Conservation (phyloP, 257 asterid genomes). For the Agastache rugosa region DNA sequence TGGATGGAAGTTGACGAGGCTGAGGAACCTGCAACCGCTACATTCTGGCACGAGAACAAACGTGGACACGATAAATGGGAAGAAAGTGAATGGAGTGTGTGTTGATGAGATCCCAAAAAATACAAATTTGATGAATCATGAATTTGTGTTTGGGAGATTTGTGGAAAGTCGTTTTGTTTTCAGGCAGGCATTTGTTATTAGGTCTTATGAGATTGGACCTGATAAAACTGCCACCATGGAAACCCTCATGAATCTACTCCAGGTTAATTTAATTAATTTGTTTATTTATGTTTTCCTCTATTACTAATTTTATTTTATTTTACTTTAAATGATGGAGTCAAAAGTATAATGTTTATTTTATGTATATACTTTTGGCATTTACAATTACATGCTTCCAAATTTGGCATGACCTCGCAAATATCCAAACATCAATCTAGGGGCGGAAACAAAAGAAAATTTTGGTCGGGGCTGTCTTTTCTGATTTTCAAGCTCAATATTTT, state of each 20-base stretch:
- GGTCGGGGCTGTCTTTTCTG: too few species aligned
- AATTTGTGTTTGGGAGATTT: conserved; percentile 63
- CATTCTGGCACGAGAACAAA: conserved; percentile 36
- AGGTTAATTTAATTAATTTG: conserved; percentile 56
- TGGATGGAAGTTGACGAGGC: not conserved
- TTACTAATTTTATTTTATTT: too few species aligned
- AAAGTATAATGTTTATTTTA: too few species aligned
- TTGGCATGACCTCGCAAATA: too few species aligned
- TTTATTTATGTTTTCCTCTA: too few species aligned
- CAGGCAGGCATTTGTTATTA: conserved; percentile 72
- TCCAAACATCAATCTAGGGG: too few species aligned
- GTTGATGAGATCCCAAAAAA: conserved; percentile 42
- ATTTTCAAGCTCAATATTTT: too few species aligned
- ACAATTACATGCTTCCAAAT: too few species aligned
- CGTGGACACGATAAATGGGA: conserved; percentile 56
- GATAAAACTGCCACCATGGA: conserved; percentile 94
- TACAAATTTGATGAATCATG: conserved; percentile 36
- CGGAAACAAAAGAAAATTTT: too few species aligned
- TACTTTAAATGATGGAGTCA: too few species aligned
- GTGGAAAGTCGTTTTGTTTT: conserved; percentile 63
- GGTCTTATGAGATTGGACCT: conserved; percentile 96
- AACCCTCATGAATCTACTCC: conserved; percentile 88
- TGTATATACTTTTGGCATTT: too few species aligned
- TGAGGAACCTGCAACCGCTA: conserved; percentile 33
- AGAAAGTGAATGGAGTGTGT: conserved; percentile 62